A percentile compares a stretch with the other conserved stretches of the same genome.
phyloP scores from a whole-genome alignment of 2,329 filamentous ascomycete species.

The Colletotrichum musicola region DNA sequence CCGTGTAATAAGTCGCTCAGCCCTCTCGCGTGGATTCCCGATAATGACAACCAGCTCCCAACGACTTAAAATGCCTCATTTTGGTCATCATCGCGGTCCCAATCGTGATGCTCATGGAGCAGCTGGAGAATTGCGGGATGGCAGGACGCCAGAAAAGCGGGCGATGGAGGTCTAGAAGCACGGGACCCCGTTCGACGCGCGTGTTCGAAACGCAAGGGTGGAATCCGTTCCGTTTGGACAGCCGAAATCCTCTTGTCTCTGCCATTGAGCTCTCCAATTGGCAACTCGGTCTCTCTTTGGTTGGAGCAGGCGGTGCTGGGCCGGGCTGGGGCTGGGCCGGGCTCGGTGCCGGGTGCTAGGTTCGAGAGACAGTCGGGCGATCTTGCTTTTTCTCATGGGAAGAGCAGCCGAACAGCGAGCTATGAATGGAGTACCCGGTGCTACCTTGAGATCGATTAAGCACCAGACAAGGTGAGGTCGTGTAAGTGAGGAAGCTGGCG shows the following conservation, averaged over 20 bases:
- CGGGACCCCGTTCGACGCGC: not conserved
- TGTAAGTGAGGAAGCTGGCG: conserved; percentile 27
- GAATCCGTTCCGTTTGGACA: conserved; percentile 21
- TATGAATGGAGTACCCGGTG: conserved; percentile 9
- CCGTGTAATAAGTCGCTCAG: conserved; percentile 16
- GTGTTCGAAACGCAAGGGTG: conserved; percentile 22
- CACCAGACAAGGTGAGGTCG: conserved; percentile 22
- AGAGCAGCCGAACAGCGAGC: conserved; percentile 1
- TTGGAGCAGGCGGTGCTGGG: not conserved
- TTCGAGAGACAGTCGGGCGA: conserved; percentile 16
- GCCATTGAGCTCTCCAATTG: conserved; percentile 5
- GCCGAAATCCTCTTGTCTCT: not conserved
- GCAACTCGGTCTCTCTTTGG: not conserved
- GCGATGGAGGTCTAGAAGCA: conserved; percentile 29
- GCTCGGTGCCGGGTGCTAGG: not conserved
- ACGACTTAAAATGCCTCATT: conserved; percentile 26
- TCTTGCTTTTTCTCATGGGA: conserved; percentile 20
- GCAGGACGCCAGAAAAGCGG: conserved; percentile 2
- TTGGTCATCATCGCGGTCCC: not conserved
- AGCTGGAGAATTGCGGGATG: conserved; percentile 19
- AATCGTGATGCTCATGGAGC: conserved; percentile 18
- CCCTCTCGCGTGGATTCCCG: not conserved
- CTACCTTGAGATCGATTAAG: conserved; percentile 22
- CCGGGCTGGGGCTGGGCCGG: not conserved
- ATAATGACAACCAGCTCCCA: not conserved